Conservation (phyloP, 352 stramenopile species). For the Globisporangium splendens region DNA sequence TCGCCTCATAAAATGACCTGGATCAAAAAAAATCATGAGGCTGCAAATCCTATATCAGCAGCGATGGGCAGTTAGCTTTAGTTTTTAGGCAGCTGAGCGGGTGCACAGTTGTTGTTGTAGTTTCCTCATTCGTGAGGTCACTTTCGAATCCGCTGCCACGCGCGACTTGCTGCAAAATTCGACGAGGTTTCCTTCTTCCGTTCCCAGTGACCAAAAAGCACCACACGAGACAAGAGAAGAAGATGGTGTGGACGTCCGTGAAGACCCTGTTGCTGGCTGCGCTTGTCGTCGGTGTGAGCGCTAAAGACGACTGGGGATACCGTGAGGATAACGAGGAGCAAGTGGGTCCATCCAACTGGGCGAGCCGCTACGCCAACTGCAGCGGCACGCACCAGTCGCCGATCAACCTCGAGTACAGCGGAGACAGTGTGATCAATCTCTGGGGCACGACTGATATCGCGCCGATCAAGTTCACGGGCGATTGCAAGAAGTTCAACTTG, state of each 20-base stretch:
- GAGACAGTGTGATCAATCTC: constrained; percentile 32
- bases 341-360: constrained; percentile 42
- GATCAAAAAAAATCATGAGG: too few relatives aligned
- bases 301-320: constrained; percentile 45
- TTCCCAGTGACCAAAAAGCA: background rate
- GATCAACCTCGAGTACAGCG: constrained; percentile 42
- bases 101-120: too few relatives aligned
- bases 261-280: constrained; percentile 18
- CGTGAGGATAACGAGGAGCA: constrained; percentile 29
- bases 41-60: too few relatives aligned
- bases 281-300: constrained; percentile 17
- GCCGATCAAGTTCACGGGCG: constrained; percentile 45
- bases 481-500: constrained; percentile 51
- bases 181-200: too few relatives aligned
- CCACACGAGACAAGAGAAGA: background rate
- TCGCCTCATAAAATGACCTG: too few relatives aligned
- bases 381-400: constrained; percentile 48
- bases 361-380: constrained; percentile 26
- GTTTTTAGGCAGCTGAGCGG: too few relatives aligned
- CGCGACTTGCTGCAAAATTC: background rate
- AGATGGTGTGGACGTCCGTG: constrained; percentile 4
- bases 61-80: too few relatives aligned
- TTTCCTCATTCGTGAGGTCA: too few relatives aligned
- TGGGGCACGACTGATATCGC: constrained; percentile 35
- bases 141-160: too few relatives aligned